Evolutionary conservation across 1,284 basidiomycete species (phyloP).

Genomic region (Somion occarium): DNA sequence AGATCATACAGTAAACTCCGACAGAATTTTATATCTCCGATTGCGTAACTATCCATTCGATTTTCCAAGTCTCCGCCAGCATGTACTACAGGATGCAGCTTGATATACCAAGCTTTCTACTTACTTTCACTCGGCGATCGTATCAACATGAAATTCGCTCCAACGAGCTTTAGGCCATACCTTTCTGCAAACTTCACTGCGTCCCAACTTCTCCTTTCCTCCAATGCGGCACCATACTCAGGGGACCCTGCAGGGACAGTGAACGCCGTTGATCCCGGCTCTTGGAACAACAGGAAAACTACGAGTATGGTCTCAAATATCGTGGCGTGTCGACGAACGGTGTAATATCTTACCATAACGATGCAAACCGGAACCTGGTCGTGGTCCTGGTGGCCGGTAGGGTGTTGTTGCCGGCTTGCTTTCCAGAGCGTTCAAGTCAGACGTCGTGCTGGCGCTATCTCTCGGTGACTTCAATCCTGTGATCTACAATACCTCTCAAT

Average conservation of each 20-base stretch:
- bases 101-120: too few relatives aligned
- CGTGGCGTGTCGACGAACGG: background rate
- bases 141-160: constrained; percentile 48
- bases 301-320: constrained; percentile 4
- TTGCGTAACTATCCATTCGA: too few relatives aligned
- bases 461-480: constrained; percentile 49
- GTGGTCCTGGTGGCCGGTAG: constrained; percentile 55
- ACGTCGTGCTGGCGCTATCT: constrained; percentile 26
- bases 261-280: constrained; percentile 39
- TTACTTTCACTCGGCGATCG: constrained; percentile 1
- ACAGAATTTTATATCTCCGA: too few relatives aligned
- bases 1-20: too few relatives aligned
- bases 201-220: constrained; percentile 51
- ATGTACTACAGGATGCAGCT: too few relatives aligned
- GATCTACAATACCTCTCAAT: constrained; percentile 31
- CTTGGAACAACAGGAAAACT: constrained; percentile 61
- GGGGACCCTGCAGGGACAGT: constrained; percentile 39
- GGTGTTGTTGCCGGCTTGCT: constrained; percentile 47
- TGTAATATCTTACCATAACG: constrained; percentile 45
- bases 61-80: too few relatives aligned
- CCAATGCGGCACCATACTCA: constrained; percentile 41
- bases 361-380: constrained; percentile 50
- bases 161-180: constrained; percentile 53
- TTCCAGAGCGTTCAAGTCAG: constrained; percentile 36
- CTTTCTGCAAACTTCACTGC: constrained; percentile 46